Evolutionary conservation across 495 filamentous ascomycete species (phyloP).

Genomic region (Parathielavia appendiculata): DNA sequence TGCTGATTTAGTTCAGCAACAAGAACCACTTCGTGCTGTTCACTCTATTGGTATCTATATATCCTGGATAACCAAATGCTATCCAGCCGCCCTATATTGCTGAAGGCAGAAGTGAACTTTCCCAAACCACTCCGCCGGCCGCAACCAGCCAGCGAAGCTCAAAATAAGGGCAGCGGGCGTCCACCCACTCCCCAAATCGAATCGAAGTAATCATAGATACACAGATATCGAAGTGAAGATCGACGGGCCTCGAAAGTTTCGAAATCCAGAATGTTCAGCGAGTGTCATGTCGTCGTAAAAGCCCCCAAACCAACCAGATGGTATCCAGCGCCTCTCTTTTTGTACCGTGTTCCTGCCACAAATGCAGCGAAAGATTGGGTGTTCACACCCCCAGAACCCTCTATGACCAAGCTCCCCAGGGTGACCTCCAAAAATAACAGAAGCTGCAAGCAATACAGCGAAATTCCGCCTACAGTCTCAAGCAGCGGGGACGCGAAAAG

Average conservation of each 20-base stretch:
- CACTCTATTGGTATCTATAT: conserved; percentile 1
- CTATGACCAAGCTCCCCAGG: background rate
- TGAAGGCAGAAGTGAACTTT: background rate
- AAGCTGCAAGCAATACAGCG: conserved; percentile 2
- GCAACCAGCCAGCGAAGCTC: background rate
- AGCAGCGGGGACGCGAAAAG: background rate
- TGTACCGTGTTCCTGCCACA: background rate
- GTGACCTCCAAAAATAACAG: background rate
- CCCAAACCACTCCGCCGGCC: conserved; percentile 4
- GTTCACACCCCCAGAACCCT: background rate
- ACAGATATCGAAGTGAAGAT: conserved; percentile 13
- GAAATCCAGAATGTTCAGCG: background rate
- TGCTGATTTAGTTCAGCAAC: background rate
- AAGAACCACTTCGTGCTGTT: background rate
- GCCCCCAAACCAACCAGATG: background rate
- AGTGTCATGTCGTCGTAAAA: conserved; percentile 13
- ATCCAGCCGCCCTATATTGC: background rate
- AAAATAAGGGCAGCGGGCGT: background rate
- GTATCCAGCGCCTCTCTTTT: conserved; percentile 10
- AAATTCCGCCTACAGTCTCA: background rate
- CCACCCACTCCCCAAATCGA: conserved; percentile 2
- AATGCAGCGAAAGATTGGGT: background rate
- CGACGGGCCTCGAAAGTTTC: too few relatives aligned
- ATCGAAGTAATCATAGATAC: conserved; percentile 8
- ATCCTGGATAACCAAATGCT: background rate